phyloP scores from a whole-genome alignment of 306 rosid genomes.

The Cyclanthera cordifolia region DNA sequence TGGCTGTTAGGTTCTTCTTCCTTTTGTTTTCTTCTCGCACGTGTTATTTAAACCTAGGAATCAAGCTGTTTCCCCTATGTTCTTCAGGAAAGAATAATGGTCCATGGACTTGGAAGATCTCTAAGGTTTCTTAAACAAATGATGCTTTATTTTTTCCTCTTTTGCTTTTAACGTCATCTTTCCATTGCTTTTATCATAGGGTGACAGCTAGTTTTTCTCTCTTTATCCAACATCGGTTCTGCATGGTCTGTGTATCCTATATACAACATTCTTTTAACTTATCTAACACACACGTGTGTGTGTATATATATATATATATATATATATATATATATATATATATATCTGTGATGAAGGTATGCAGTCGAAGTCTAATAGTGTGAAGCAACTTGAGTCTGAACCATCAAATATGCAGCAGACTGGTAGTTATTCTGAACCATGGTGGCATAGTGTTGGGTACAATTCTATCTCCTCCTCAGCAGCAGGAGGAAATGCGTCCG shows the following conservation, averaged over 20 bases:
- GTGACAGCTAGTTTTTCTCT: neutral
- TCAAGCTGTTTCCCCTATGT: neutral
- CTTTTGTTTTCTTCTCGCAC: neutral
- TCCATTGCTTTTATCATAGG: neutral
- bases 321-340: too few species aligned
- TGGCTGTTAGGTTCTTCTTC: neutral
- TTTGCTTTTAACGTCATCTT: neutral
- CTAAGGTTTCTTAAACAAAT: neutral
- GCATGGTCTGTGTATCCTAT: neutral
- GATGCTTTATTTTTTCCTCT: neutral
- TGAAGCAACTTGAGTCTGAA: slow-evolving; percentile 35
- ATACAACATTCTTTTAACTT: neutral
- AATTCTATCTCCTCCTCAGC: slow-evolving; percentile 32
- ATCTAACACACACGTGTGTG: neutral
- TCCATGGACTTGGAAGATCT: neutral
- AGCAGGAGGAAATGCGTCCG: slow-evolving; percentile 38
- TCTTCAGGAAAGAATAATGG: neutral
- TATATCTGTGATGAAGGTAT: slow-evolving; percentile 31
- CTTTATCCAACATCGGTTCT: neutral
- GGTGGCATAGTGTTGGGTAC: slow-evolving; percentile 78
- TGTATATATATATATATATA: too few species aligned
- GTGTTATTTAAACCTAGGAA: neutral
- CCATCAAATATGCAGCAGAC: slow-evolving; percentile 42
- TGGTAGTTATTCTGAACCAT: slow-evolving; percentile 55
- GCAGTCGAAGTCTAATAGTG: slow-evolving; percentile 59